phyloP scores from a whole-genome alignment of 2,329 filamentous ascomycete genomes.

The Huntiella decipiens region DNA sequence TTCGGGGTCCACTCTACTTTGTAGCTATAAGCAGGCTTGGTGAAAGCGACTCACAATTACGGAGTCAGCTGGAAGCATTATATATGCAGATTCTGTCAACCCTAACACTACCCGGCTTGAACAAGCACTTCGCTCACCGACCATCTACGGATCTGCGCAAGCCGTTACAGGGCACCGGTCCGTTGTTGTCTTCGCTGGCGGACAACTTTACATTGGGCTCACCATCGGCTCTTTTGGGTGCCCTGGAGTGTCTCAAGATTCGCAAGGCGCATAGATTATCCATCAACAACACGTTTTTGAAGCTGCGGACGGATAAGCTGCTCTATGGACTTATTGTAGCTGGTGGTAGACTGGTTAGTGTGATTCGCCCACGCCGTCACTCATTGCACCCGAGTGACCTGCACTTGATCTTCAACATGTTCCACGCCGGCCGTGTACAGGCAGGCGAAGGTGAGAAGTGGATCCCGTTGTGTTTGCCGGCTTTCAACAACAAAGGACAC shows the following conservation, averaged over 20 bases:
- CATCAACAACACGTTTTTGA: slow-evolving; percentile 77
- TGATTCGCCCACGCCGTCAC: slow-evolving; percentile 83
- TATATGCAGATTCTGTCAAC: slow-evolving; percentile 99
- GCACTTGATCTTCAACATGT: slow-evolving; percentile 98
- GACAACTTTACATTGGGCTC: slow-evolving; percentile 92
- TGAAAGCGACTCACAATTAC: slow-evolving; percentile 81
- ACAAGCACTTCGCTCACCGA: slow-evolving; percentile 69
- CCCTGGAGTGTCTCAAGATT: slow-evolving; percentile 81
- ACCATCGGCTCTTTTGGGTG: slow-evolving; percentile 69
- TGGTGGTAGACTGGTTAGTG: slow-evolving; percentile 80
- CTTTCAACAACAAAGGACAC: slow-evolving; percentile 92
- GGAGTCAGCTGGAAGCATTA: slow-evolving; percentile 72
- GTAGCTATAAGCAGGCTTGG: slow-evolving; percentile 80
- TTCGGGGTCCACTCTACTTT: slow-evolving; percentile 74
- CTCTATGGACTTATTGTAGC: slow-evolving; percentile 90
- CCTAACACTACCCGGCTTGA: slow-evolving; percentile 70
- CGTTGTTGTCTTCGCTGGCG: slow-evolving; percentile 72
- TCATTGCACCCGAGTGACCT: slow-evolving; percentile 89
- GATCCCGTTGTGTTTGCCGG: slow-evolving; percentile 88
- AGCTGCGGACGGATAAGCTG: slow-evolving; percentile 54
- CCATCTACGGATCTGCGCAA: slow-evolving; percentile 87
- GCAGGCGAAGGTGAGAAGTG: slow-evolving; percentile 85
- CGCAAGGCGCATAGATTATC: slow-evolving; percentile 69
- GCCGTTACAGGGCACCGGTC: slow-evolving; percentile 79
- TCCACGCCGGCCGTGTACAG: slow-evolving; percentile 82